Conservation (phyloP, 352 stramenopile genomes). For the Chrysophaeum taylorii region DNA sequence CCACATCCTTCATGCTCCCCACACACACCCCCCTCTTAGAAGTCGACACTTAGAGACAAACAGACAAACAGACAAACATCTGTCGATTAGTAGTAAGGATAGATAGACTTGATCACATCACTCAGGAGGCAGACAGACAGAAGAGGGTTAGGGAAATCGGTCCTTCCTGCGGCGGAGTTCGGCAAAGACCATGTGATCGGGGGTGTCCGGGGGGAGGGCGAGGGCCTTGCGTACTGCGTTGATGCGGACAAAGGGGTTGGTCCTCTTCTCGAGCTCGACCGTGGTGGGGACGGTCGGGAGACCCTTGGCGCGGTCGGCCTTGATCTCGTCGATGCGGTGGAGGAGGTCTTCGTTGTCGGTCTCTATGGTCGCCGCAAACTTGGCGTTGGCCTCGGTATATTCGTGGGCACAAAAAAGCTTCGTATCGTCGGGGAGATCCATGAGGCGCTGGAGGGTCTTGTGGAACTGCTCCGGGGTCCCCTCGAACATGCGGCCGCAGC, state of each 20-base stretch:
- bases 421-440: conserved; percentile 46
- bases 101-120: no score
- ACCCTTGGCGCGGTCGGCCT: conserved; percentile 24
- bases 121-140: no score
- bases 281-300: conserved; percentile 75
- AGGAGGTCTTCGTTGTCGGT: conserved; percentile 58
- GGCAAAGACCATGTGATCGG: no score
- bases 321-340: conserved; percentile 49
- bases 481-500: conserved; percentile 58
- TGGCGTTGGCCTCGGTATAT: conserved; percentile 75
- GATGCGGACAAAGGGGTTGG: conserved; percentile 49
- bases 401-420: conserved; percentile 70
- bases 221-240: conserved; percentile 37
- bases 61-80: no score
- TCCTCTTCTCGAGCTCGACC: conserved; percentile 44
- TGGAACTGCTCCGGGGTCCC: conserved; percentile 47
- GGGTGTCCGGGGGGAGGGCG: conserved; percentile 31
- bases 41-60: no score
- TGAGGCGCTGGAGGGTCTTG: conserved; percentile 34
- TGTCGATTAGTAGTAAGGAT: no score
- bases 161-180: conserved; percentile 51
- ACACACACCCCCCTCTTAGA: no score
- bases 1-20: no score
- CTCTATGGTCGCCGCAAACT: conserved; percentile 73
- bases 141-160: no score